Percentiles rank a stretch among this genome's conserved stretches.
These are phyloP conservation scores for Xylaria sp. DNA, from an alignment of 2,329 filamentous ascomycete genomes.

Conservation along the genomic window DNA sequence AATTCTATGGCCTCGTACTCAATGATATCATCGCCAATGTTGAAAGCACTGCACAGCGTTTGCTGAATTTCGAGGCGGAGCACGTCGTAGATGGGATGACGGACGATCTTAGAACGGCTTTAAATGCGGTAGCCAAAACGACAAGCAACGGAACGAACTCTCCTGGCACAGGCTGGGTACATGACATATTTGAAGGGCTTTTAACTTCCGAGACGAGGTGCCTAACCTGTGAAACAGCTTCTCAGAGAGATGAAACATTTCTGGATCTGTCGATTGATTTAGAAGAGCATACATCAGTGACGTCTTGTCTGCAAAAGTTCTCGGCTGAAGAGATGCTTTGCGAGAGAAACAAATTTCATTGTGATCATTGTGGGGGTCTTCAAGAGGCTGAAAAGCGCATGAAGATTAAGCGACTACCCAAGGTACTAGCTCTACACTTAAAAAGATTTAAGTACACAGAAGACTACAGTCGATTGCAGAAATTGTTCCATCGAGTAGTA, in stretches of 20 bases:
- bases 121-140: slow-evolving; percentile 54
- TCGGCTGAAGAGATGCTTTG: slow-evolving; percentile 99
- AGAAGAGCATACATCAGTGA: slow-evolving; percentile 94
- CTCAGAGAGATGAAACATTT: slow-evolving; percentile 94
- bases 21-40: slow-evolving; percentile 97
- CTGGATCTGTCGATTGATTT: slow-evolving; percentile 95
- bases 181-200: slow-evolving; percentile 95
- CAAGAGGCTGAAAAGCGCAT: slow-evolving; percentile 99
- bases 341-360: slow-evolving; percentile 98
- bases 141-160: slow-evolving; percentile 60
- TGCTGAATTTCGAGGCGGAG: slow-evolving; percentile 62
- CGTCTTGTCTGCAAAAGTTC: slow-evolving; percentile 93
- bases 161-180: slow-evolving; percentile 86
- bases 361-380: slow-evolving; percentile 93
- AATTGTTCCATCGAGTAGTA: slow-evolving; percentile 95
- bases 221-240: slow-evolving; percentile 94
- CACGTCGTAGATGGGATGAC: slow-evolving; percentile 58
- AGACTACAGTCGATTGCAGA: slow-evolving; percentile 91
- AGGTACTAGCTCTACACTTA: slow-evolving; percentile 89
- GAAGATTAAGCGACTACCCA: slow-evolving; percentile 96
- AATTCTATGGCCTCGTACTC: slow-evolving; percentile 93
- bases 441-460: slow-evolving; percentile 99
- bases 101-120: slow-evolving; percentile 62
- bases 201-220: slow-evolving; percentile 97
- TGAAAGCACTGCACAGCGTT: slow-evolving; percentile 81